Evolutionary conservation across 495 filamentous ascomycete genomes (phyloP).

Genomic region (Xylaria nigripes): DNA sequence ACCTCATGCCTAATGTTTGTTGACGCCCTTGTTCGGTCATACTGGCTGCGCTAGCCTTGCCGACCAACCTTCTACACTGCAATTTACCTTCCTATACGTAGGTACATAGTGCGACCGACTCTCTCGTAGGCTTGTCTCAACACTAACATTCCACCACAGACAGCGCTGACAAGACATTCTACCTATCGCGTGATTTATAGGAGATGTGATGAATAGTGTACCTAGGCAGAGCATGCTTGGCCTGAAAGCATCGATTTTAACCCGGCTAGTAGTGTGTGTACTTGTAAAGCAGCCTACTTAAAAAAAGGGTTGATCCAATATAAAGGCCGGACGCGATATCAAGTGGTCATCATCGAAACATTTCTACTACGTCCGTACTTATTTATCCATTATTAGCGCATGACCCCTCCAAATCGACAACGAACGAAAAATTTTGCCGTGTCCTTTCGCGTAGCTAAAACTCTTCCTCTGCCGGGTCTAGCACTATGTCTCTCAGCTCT

Average conservation of each 20-base stretch:
- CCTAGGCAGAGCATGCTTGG: neutral
- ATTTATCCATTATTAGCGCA: no score
- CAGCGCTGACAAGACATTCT: neutral
- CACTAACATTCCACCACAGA: neutral
- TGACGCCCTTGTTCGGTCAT: neutral
- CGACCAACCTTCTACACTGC: neutral
- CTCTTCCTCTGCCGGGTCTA: constrained; percentile 56
- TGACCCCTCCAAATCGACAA: neutral
- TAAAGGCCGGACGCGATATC: neutral
- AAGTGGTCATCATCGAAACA: neutral
- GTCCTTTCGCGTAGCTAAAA: no score
- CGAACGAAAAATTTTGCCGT: neutral
- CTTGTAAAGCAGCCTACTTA: no score
- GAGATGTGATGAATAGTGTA: neutral
- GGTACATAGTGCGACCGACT: neutral
- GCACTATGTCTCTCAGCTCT: constrained; percentile 59
- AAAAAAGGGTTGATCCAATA: neutral
- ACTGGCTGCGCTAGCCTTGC: neutral
- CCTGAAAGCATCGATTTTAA: neutral
- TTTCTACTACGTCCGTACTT: no score
- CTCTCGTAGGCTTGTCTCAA: neutral
- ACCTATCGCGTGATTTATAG: neutral
- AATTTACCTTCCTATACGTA: neutral
- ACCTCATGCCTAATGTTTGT: neutral
- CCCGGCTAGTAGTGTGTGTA: neutral